phyloP scores from a whole-genome alignment of 208 protist genomes.

The Trypanosoma boissoni region DNA sequence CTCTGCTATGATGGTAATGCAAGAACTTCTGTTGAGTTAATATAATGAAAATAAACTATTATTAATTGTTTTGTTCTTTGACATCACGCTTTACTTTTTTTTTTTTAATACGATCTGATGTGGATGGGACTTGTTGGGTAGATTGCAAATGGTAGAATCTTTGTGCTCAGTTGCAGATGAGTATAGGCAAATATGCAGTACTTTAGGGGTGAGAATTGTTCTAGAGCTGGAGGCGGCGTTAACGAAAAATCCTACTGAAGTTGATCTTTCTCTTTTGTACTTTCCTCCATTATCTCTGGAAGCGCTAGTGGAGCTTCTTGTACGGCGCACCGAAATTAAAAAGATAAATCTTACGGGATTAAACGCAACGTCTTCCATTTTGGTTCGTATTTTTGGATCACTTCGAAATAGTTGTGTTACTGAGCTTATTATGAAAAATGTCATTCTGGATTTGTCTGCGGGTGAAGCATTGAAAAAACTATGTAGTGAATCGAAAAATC shows the following conservation, averaged over 20 bases:
- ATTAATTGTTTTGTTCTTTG: too few relatives aligned
- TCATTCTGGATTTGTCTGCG: conserved; percentile 27
- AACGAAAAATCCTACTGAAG: conserved; percentile 15
- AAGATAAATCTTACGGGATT: conserved; percentile 48
- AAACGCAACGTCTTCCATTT: conserved; percentile 24
- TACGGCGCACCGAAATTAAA: conserved; percentile 45
- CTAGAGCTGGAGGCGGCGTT: conserved; percentile 13
- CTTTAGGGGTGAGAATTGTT: conserved; percentile 15
- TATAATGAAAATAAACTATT: too few relatives aligned
- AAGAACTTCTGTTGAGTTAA: too few relatives aligned
- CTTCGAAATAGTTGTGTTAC: conserved; percentile 37
- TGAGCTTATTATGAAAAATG: conserved; percentile 36
- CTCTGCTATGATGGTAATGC: too few relatives aligned
- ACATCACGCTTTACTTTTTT: too few relatives aligned
- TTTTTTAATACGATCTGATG: too few relatives aligned
- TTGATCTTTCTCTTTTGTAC: conserved; percentile 49
- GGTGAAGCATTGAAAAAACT: conserved; percentile 37
- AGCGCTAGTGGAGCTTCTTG: conserved; percentile 33
- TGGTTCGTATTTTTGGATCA: conserved; percentile 29
- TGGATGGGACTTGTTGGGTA: too few relatives aligned
- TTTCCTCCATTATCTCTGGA: conserved; percentile 39
- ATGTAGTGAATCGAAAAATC: conserved; percentile 27
- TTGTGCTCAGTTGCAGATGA: conserved; percentile 6
- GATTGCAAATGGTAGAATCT: too few relatives aligned
- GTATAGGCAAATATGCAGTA: conserved; percentile 25